These are phyloP conservation scores for Ogataea zsoltii DNA, from an alignment of 805 yeast species.

Conservation along the genomic window DNA sequence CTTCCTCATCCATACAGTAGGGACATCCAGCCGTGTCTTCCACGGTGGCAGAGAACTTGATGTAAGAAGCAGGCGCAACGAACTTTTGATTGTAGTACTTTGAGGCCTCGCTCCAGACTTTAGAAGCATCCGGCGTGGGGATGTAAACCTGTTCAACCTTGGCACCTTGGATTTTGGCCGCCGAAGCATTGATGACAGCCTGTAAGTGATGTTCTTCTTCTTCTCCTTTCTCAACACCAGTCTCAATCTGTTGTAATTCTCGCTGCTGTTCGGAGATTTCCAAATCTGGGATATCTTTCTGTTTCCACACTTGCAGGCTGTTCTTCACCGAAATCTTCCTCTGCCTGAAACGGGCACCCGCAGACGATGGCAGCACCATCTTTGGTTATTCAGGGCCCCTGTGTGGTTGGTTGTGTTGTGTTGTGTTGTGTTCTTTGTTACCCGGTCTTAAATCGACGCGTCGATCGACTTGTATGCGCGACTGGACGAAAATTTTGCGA, in stretches of 20 bases:
- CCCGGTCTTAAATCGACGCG: conserved; percentile 2
- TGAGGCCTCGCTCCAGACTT: conserved; percentile 73
- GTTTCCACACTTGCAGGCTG: conserved; percentile 72
- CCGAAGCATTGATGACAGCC: conserved; percentile 82
- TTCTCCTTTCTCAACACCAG: conserved; percentile 97
- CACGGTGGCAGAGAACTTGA: conserved; percentile 91
- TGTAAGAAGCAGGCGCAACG: conserved; percentile 72
- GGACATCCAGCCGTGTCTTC: conserved; percentile 88
- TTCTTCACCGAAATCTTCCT: conserved; percentile 93
- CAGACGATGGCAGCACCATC: conserved; percentile 39
- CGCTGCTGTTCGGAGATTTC: conserved; percentile 82
- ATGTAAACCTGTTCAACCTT: conserved; percentile 66
- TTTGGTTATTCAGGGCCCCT: conserved; percentile 6
- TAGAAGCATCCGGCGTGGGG: conserved; percentile 96
- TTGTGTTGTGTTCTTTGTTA: background rate
- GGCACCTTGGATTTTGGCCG: conserved; percentile 58
- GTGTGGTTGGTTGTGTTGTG: background rate
- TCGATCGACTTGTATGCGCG: conserved; percentile 1
- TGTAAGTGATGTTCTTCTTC: conserved; percentile 97
- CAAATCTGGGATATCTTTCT: conserved; percentile 75
- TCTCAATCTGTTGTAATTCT: conserved; percentile 85
- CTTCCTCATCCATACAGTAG: conserved; percentile 88
- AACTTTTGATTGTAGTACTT: conserved; percentile 71
- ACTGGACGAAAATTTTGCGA: background rate
- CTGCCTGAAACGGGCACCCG: conserved; percentile 83